Conservation (phyloP, 148 eudicot species). For the Spergularia marina region DNA sequence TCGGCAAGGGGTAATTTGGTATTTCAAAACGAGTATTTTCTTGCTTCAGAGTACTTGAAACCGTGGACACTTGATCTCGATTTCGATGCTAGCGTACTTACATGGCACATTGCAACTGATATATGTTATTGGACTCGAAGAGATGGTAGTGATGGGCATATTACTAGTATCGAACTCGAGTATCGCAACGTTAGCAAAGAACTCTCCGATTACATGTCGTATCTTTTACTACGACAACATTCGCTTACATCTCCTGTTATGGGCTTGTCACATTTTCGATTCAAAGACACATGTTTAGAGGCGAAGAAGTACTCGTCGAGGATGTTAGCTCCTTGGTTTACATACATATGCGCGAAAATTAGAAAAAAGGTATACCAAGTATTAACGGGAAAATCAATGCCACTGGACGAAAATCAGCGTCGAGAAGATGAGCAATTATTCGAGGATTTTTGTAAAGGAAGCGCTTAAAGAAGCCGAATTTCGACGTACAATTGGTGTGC, state of each 20-base stretch:
- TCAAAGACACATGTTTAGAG: slow-evolving; percentile 27
- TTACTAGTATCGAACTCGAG: neutral
- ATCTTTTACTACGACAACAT: slow-evolving; percentile 29
- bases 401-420: neutral
- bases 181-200: neutral
- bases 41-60: slow-evolving; percentile 7
- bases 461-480: neutral
- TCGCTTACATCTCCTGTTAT: slow-evolving; percentile 24
- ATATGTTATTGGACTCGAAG: slow-evolving; percentile 20
- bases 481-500: neutral
- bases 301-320: slow-evolving; percentile 10
- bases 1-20: slow-evolving; percentile 9
- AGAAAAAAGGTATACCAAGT: neutral
- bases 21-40: neutral
- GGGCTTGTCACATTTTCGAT: slow-evolving; percentile 26
- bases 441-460: neutral
- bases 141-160: neutral
- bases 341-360: neutral
- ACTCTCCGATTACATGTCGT: slow-evolving; percentile 37
- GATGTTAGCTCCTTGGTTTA: neutral
- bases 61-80: slow-evolving; percentile 17
- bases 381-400: too few species aligned
- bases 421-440: neutral
- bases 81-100: slow-evolving; percentile 24
- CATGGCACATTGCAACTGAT: slow-evolving; percentile 32